Percentiles rank a stretch among this genome's conserved stretches.
phyloP scores from a whole-genome alignment of 2,329 filamentous ascomycete species.

The Pleomassaria siparia region DNA sequence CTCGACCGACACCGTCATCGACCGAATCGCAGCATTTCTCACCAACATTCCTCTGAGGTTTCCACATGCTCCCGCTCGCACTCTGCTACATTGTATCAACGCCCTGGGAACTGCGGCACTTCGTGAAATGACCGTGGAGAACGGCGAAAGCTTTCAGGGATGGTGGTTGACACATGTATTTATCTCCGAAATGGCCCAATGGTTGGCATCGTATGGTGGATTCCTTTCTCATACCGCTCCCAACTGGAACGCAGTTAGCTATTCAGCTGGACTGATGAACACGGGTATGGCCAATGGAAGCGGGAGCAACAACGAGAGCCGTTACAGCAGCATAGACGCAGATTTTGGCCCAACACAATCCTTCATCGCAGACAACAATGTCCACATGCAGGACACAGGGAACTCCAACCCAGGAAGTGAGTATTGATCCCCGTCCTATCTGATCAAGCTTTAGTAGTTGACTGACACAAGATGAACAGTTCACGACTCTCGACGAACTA shows the following conservation, averaged over 20 bases:
- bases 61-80: slow-evolving; percentile 70
- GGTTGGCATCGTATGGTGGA: slow-evolving; percentile 85
- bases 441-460: slow-evolving; percentile 25
- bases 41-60: slow-evolving; percentile 69
- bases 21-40: slow-evolving; percentile 76
- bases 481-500: slow-evolving; percentile 34
- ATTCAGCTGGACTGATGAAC: slow-evolving; percentile 31
- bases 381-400: slow-evolving; percentile 24
- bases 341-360: slow-evolving; percentile 38
- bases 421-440: slow-evolving; percentile 15
- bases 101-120: slow-evolving; percentile 75
- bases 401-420: slow-evolving; percentile 33
- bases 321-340: slow-evolving; percentile 42
- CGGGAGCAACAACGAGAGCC: slow-evolving; percentile 42
- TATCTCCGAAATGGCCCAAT: slow-evolving; percentile 90
- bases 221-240: slow-evolving; percentile 66
- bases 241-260: slow-evolving; percentile 24
- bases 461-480: slow-evolving; percentile 41
- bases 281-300: slow-evolving; percentile 36
- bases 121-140: slow-evolving; percentile 76
- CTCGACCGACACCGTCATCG: slow-evolving; percentile 60
- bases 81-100: slow-evolving; percentile 76
- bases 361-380: slow-evolving; percentile 31
- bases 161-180: slow-evolving; percentile 97
- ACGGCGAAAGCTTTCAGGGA: slow-evolving; percentile 79